Evolutionary conservation across 768 basidiomycete genomes (phyloP).

Genomic region (Trametes cinnabarina): DNA sequence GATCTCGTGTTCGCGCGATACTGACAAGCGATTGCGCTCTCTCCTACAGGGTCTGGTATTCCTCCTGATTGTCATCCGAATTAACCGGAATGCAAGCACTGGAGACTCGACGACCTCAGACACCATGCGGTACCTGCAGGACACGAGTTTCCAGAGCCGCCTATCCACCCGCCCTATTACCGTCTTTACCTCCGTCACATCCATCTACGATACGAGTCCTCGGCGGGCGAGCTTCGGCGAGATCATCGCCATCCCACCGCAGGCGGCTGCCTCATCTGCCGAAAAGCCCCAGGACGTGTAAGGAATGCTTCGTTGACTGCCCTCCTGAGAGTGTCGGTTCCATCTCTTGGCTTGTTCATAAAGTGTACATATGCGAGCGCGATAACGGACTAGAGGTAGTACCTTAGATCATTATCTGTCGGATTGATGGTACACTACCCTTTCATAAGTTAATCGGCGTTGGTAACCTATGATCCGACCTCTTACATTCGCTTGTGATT

Average conservation of each 20-base stretch:
- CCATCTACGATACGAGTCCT: not conserved
- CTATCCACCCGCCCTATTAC: conserved; percentile 1
- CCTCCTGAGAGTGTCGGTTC: too few species aligned
- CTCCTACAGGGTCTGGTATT: conserved; percentile 8
- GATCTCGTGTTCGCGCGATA: not conserved
- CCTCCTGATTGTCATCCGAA: conserved; percentile 11
- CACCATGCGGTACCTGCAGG: conserved; percentile 5
- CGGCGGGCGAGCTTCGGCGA: conserved; percentile 6
- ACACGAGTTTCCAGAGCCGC: not conserved
- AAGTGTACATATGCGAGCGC: too few species aligned
- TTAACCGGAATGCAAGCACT: conserved; percentile 2
- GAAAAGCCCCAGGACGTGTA: not conserved
- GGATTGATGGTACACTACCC: too few species aligned
- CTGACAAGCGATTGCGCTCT: not conserved
- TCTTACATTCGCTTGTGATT: too few species aligned
- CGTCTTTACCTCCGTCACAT: not conserved
- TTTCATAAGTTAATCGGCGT: too few species aligned
- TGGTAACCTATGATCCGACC: too few species aligned
- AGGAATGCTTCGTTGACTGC: not conserved
- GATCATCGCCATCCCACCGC: not conserved
- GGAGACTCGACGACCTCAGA: not conserved
- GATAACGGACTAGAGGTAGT: too few species aligned
- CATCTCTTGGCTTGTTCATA: too few species aligned
- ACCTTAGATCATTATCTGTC: too few species aligned
- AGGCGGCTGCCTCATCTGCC: not conserved